Evolutionary conservation across 768 basidiomycete genomes (phyloP), one percentile per base, ranked within the genome.

Genomic region (Pluteus cervinus): DNA sequence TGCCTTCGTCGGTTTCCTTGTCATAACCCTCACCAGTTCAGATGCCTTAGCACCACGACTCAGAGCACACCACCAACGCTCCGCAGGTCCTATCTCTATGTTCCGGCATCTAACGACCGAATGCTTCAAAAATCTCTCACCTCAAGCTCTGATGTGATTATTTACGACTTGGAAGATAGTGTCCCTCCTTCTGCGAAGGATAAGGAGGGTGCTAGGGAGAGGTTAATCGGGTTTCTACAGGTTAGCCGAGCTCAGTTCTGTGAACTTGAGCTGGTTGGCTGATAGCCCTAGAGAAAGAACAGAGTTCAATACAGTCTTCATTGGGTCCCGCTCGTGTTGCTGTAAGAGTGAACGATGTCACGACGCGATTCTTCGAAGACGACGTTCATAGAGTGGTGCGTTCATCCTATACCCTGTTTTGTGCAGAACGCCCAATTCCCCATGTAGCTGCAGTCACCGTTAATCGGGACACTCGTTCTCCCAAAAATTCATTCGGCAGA

Each of bases 101-200:
- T 94, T 3, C 91, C 91, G 3, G 71, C 81, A 4, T 83, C 88
- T 1, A 83, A 80, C 9, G 76, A 83, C 24, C 72, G 76, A 28
- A 89, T 90, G 83, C 75, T 94, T 23, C 65, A 79, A 46, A 93
- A 91, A 54, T 86, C 86, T 0, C 65, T 86, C 30, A 56, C 51
- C 7, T 65, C 68, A 10, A 54, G 60, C 2, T 79, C 88, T 2
- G 91, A 94, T 43, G 69, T 82, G 29, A 65, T 91, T 24, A 81
- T 90, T 17, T 92, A 90, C 50, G 91, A 94, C 63, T 66, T 94
- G 9, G 91, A 93, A 55, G 91, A 94, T 55, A 85, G 85, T 43
- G 77, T 93, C 1, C 63, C 87, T 4, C 82, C 83, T 4, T 63
- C 77, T 4, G 70, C 74, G 21, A 58, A 63, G 18, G 76, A 79